Base-by-base conservation (phyloP, 192 early-diverging fungal species). In the Pilobolus umbonatus region DNA sequence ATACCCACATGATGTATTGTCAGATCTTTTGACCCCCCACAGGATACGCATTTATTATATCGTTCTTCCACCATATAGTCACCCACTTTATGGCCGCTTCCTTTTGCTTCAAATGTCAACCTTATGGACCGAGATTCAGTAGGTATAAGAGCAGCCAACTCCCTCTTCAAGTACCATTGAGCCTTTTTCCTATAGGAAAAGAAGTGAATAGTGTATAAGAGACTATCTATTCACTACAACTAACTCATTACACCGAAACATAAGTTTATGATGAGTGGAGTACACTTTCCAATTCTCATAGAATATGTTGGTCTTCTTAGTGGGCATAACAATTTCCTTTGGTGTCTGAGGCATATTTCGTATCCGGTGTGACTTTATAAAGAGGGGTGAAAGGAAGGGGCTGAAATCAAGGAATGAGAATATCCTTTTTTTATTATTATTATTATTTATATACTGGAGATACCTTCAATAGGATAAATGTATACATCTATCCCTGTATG, bases 211-310 rank as follows among this genome's bases (percentile, higher is more conserved):
- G 3, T 8, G 28, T 5, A 5, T 2, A 47, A 26, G 14, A 19
- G 9, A 22, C 6, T 17, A 39, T 24, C 5, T 15, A 6, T 45
- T 26, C 9, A 25, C 12, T 24, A 31, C 3, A 14, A 61, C n/a
- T 59, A 56, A 60, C 62, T 53, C 35, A 35, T 63, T 68, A 28
- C 71, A 73, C 19, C 71, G 61, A 35, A 73, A 73, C 65, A 73
- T 73, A 21, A 73, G 53, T 15, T 73, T 60, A 7, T 57, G 43
- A n/a, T 34, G 24, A 1, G 10, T 34, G n/a, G 71, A 73, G 57
- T 69, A 73, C 1, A 73, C 67, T 22, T 68, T 73, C 71, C 71
- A 73, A 46, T 73, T 73, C 29, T 73, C 67, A 61, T 73, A 73
- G 9, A 65, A 34, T 10, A 39, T 53, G 12, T 52, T 59, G 51